Evolutionary conservation across 257 asterid species (phyloP).

Genomic region (Solanum arcanum): DNA sequence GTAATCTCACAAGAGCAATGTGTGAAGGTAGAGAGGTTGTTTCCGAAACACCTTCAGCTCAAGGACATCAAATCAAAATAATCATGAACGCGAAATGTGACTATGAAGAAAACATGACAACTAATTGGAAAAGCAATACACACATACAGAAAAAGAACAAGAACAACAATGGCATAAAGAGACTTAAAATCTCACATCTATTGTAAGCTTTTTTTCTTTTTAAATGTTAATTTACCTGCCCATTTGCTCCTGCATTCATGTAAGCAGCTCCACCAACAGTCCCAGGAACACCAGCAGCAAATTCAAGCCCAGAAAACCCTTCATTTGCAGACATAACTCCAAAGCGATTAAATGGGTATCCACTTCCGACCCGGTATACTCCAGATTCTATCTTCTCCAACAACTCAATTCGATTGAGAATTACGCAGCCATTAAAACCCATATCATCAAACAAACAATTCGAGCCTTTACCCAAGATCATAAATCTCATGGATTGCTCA

Average conservation of each 20-base stretch:
- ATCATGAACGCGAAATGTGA: neutral
- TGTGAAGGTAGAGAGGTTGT: neutral
- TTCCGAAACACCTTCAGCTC: neutral
- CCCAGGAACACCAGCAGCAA: conserved; percentile 36
- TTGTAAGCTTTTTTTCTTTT: neutral
- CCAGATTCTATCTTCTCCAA: conserved; percentile 28
- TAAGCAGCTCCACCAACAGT: conserved; percentile 37
- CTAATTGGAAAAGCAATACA: neutral
- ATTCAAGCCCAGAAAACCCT: conserved; percentile 35
- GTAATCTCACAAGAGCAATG: neutral
- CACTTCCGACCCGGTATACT: conserved; percentile 33
- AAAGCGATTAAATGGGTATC: conserved; percentile 28
- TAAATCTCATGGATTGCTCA: conserved; percentile 21
- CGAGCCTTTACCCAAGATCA: conserved; percentile 37
- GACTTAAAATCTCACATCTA: neutral
- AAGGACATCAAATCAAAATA: neutral
- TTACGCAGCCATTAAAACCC: conserved; percentile 37
- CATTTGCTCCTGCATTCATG: conserved; percentile 44
- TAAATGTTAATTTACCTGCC: conserved; percentile 9
- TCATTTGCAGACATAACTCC: conserved; percentile 20
- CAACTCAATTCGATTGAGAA: conserved; percentile 24
- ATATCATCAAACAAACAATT: conserved; percentile 31
- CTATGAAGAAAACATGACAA: neutral
- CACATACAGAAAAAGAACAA: neutral
- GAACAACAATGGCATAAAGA: neutral